phyloP scores from a whole-genome alignment of 1,139 yeast species.

The Magnusiomyces fungicola region DNA sequence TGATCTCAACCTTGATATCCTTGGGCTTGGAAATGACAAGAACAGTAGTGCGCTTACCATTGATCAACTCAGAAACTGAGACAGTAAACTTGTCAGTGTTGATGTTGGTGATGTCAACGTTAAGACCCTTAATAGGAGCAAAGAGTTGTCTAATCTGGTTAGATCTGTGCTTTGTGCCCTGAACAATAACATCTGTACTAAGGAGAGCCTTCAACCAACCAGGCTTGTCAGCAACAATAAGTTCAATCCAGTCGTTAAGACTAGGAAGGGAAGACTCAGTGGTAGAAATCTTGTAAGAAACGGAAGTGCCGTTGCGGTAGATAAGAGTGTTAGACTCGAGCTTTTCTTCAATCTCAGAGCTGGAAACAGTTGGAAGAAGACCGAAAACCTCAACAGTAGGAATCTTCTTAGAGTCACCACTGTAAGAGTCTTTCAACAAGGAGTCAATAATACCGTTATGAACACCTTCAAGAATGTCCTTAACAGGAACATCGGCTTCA shows the following conservation, averaged over 20 bases:
- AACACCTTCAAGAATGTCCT: constrained; percentile 77
- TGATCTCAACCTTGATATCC: constrained; percentile 60
- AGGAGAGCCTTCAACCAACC: constrained; percentile 93
- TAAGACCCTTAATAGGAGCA: constrained; percentile 60
- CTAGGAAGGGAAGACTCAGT: constrained; percentile 31
- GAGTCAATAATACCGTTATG: constrained; percentile 82
- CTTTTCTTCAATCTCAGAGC: constrained; percentile 34
- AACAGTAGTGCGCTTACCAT: constrained; percentile 65
- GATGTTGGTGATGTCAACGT: constrained; percentile 55
- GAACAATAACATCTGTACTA: constrained; percentile 72
- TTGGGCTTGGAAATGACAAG: constrained; percentile 50
- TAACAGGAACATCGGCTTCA: constrained; percentile 84
- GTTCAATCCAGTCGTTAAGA: constrained; percentile 57
- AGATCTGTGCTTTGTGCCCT: constrained; percentile 68
- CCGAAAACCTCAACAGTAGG: constrained; percentile 91
- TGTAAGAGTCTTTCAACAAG: constrained; percentile 62
- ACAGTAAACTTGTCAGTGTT: constrained; percentile 51
- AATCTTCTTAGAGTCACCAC: constrained; percentile 58
- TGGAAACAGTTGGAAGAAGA: constrained; percentile 40
- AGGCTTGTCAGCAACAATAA: constrained; percentile 70
- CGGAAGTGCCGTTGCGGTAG: constrained; percentile 34
- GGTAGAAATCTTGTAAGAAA: constrained; percentile 43
- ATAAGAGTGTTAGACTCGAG: constrained; percentile 30
- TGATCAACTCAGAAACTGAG: constrained; percentile 60
- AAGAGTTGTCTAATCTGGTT: constrained; percentile 78